Evolutionary conservation across 257 asterid species (phyloP).

Genomic region (Salvia rosmarinus): DNA sequence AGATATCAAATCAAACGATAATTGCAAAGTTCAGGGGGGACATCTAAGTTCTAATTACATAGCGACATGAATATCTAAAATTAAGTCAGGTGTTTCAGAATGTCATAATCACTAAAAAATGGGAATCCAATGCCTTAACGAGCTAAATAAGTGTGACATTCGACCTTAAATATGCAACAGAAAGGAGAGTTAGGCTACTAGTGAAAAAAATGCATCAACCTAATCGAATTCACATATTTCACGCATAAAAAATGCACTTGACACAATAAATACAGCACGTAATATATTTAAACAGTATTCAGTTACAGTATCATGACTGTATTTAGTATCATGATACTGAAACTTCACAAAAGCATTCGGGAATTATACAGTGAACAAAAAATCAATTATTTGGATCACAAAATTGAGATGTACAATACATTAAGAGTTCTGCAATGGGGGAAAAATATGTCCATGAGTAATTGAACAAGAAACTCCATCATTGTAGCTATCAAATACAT

Average conservation of each 20-base stretch:
- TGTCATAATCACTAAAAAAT: not conserved
- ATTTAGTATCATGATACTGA: no score
- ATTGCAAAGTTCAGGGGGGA: not conserved
- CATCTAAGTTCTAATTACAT: not conserved
- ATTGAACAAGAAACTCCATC: not conserved
- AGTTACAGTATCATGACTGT: no score
- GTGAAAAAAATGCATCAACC: not conserved
- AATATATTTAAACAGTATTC: no score
- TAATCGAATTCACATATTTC: no score
- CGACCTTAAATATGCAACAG: not conserved
- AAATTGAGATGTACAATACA: slow-evolving; percentile 13
- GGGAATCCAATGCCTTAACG: not conserved
- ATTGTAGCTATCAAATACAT: slow-evolving; percentile 12
- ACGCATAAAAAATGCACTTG: no score
- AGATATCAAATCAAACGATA: not conserved
- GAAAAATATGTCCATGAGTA: not conserved
- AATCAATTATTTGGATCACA: slow-evolving; percentile 7
- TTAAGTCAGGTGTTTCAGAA: not conserved
- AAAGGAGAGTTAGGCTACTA: no score
- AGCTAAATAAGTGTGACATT: no score
- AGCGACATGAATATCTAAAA: not conserved
- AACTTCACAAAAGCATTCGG: not conserved
- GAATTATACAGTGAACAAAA: not conserved
- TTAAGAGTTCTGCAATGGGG: not conserved
- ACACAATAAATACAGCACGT: no score